Base-by-base conservation (phyloP, 176 grass and related monocot species). In the Oryza nivara region DNA sequence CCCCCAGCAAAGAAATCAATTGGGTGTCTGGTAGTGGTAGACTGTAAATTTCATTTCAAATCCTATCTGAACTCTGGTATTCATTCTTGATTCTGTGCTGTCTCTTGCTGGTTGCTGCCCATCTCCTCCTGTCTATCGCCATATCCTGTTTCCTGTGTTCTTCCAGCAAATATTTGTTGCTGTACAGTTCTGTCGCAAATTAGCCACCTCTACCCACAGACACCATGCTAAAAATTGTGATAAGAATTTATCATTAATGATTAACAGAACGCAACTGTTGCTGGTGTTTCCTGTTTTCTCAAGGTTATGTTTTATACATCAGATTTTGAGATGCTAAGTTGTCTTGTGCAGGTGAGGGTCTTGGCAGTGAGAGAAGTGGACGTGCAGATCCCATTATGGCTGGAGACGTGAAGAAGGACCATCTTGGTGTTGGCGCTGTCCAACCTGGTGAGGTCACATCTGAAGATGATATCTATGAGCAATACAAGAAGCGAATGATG, bases 401-500 rank as follows among this genome's bases (percentile, higher is more conserved):
- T n/a, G 97, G 96, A 83, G 83, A 92, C 79, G 90, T 99, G 75
- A 99, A 99, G 70, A 76, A 92, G 72, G 87, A 96, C 35, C 88
- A 99, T 85, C 86, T 99, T 35, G 97, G 97, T 78, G 93, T 99
- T 74, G 96, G 96, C 74, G 96, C 96, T 41, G 83, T 88, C 12
- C 86, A 92, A 45, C 88, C 90, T 82, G 93, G 93, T 83, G 88
- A 91, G 86, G 91, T 99, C 74, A 80, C 77, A 64, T 13, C 90
- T 51, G 93, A 99, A 45, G 97, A 99, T 92, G 97, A 99, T 82
- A 99, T 99, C 46, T 99, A 99, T 10, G 97, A 99, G 72, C 97
- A 99, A 89, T 99, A 99, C 81, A 99, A 99, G 90, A 99, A 96
- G 68, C 78, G 96, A 43, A 99, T 99, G 96, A 99, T 99, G 96